Conservation (phyloP, 1,284 basidiomycete species). For the Pterulicium gracile region DNA sequence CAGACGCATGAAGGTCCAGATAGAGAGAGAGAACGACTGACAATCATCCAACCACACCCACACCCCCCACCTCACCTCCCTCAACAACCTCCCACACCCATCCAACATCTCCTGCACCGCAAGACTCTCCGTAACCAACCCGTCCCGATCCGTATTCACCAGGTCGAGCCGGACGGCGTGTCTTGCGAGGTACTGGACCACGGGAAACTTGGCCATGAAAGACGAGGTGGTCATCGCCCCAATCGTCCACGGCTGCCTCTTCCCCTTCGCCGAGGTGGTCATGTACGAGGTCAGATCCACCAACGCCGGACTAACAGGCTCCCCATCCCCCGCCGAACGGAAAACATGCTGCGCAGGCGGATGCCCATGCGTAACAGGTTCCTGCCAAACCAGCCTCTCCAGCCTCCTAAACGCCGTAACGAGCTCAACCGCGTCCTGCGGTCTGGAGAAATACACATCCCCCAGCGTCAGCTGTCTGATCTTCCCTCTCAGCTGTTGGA, state of each 20-base stretch:
- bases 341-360: neutral
- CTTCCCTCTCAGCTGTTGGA: neutral
- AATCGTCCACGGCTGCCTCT: neutral
- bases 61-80: neutral
- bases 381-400: neutral
- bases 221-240: neutral
- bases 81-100: neutral
- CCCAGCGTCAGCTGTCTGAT: neutral
- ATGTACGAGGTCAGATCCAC: neutral
- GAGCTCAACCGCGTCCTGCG: neutral
- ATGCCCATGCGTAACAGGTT: neutral
- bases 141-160: neutral
- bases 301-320: neutral
- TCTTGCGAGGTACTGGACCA: neutral
- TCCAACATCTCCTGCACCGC: neutral
- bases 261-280: neutral
- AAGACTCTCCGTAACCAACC: neutral
- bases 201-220: neutral
- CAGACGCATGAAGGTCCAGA: neutral
- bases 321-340: neutral
- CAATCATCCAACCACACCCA: neutral
- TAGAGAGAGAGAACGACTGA: neutral
- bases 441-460: neutral
- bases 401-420: neutral
- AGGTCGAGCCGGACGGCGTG: neutral